A percentile compares a stretch with the other conserved stretches of the same genome.
Evolutionary conservation across 164 flowering plant species (phyloP).

Genomic region (Berberis thunbergii): DNA sequence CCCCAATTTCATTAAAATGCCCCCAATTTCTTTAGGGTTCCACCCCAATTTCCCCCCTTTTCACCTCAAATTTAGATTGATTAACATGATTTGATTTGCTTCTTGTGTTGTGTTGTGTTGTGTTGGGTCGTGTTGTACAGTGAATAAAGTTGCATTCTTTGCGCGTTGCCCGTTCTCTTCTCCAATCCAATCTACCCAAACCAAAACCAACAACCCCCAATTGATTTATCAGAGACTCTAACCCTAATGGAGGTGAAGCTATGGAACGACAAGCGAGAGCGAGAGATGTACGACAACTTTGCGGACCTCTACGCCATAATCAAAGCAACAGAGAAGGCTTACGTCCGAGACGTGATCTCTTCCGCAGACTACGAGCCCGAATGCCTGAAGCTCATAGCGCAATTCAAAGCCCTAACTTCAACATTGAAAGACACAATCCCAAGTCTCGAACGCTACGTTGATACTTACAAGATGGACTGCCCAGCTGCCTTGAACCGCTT

Average conservation of each 20-base stretch:
- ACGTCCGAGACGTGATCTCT: slow-evolving; percentile 64
- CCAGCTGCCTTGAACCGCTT: slow-evolving; percentile 81
- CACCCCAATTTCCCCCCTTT: neutral
- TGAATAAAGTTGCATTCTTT: slow-evolving; percentile 22
- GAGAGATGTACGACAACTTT: slow-evolving; percentile 92
- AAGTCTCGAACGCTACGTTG: slow-evolving; percentile 69
- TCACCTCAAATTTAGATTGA: neutral
- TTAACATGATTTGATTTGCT: neutral
- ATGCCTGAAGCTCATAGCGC: slow-evolving; percentile 79
- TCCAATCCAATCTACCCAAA: slow-evolving; percentile 30
- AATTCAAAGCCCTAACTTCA: slow-evolving; percentile 72
- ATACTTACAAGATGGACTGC: slow-evolving; percentile 86
- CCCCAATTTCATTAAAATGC: neutral
- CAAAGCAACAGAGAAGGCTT: slow-evolving; percentile 83
- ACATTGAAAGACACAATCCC: slow-evolving; percentile 71
- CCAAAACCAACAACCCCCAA: slow-evolving; percentile 4
- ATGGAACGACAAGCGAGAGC: slow-evolving; percentile 91
- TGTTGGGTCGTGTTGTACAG: slow-evolving; percentile 10
- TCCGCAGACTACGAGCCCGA: slow-evolving; percentile 68
- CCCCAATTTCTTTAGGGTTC: neutral
- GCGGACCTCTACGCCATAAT: slow-evolving; percentile 88
- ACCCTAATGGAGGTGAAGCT: slow-evolving; percentile 80
- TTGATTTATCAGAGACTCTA: neutral
- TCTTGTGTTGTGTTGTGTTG: neutral
- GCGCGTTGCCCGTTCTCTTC: slow-evolving; percentile 94